A percentile compares a stretch with the other conserved stretches of the same genome.
phyloP scores from a whole-genome alignment of 169 alveolate genomes.

The Eimeria acervulina region DNA sequence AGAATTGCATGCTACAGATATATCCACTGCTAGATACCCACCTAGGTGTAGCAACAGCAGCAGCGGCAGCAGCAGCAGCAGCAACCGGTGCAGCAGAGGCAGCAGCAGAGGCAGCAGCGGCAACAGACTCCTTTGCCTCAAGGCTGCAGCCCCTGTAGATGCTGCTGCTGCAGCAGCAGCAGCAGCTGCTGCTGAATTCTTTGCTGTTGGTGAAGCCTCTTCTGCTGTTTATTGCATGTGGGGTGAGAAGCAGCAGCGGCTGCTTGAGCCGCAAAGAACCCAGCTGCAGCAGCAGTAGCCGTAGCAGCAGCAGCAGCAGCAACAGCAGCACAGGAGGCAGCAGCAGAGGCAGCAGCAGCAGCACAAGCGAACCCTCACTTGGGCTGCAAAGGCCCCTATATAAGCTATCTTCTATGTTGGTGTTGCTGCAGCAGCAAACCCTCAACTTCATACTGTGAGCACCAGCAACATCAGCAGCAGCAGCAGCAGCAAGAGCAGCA shows the following conservation, averaged over 20 bases:
- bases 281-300: slow-evolving; percentile 14
- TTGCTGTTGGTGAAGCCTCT: too few species aligned
- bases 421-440: slow-evolving; percentile 65
- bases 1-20: neutral
- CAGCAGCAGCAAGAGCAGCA: slow-evolving; percentile 43
- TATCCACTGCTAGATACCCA: neutral
- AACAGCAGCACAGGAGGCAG: neutral
- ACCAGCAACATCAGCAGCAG: neutral
- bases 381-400: neutral
- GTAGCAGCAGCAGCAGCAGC: slow-evolving; percentile 33
- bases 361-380: neutral
- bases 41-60: neutral
- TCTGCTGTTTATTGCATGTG: too few species aligned
- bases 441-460: neutral
- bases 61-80: slow-evolving; percentile 2
- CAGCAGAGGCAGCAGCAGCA: slow-evolving; percentile 61
- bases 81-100: neutral
- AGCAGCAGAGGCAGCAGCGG: neutral
- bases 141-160: neutral
- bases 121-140: neutral
- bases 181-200: slow-evolving; percentile 43
- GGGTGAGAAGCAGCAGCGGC: neutral
- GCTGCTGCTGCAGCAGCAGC: neutral
- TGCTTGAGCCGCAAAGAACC: neutral
- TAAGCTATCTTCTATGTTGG: neutral